These are phyloP conservation scores for Centrapalus pauciflorus DNA, from an alignment of 129 eudicot species.

Conservation along the genomic window DNA sequence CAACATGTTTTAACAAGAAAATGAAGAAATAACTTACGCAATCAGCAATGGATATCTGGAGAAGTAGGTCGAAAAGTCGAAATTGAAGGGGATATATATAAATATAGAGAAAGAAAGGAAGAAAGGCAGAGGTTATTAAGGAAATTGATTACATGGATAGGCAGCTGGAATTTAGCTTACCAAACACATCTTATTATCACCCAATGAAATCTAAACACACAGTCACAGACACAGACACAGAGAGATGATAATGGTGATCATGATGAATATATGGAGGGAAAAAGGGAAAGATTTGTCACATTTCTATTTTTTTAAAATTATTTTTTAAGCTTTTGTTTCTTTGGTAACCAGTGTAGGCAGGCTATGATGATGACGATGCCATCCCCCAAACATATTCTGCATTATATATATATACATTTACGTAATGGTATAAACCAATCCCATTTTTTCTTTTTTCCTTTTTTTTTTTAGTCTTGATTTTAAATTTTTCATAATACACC, in stretches of 20 bases:
- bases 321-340: neutral
- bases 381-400: too few relatives aligned
- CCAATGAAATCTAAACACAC: constrained; percentile 25
- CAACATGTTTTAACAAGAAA: neutral
- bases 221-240: too few relatives aligned
- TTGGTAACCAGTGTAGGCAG: constrained; percentile 14
- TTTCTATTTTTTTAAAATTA: constrained; percentile 8
- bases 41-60: constrained; percentile 3
- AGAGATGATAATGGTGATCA: neutral
- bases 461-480: too few relatives aligned
- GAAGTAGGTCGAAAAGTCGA: constrained; percentile 9
- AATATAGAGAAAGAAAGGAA: too few relatives aligned
- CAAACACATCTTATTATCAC: constrained; percentile 35
- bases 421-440: too few relatives aligned
- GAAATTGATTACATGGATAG: constrained; percentile 15
- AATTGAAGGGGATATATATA: neutral
- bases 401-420: too few relatives aligned
- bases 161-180: constrained; percentile 69
- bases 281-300: constrained; percentile 10
- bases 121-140: neutral
- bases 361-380: too few relatives aligned
- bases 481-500: too few relatives aligned
- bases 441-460: too few relatives aligned
- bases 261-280: constrained; percentile 34
- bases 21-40: constrained; percentile 8